Percentiles rank a stretch among this genome's conserved stretches.
These are phyloP conservation scores for Phyllosticta paracitricarpa DNA, from an alignment of 2,329 filamentous ascomycete species.

Conservation along the genomic window DNA sequence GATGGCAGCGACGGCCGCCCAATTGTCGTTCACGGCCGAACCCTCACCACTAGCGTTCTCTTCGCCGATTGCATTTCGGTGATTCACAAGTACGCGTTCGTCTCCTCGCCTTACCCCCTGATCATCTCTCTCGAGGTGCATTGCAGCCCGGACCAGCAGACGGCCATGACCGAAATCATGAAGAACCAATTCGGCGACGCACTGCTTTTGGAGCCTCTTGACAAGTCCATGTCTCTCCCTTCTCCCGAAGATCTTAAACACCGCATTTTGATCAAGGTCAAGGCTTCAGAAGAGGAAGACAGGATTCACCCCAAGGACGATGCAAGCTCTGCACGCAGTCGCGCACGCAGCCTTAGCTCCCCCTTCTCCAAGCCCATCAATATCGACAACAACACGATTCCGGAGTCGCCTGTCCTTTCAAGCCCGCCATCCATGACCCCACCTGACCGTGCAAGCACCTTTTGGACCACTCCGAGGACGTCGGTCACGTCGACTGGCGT, in stretches of 20 bases:
- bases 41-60: conserved; percentile 76
- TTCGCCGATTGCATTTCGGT: conserved; percentile 89
- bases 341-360: conserved; percentile 64
- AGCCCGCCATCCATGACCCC: conserved; percentile 45
- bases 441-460: conserved; percentile 35
- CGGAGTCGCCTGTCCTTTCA: conserved; percentile 39
- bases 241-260: conserved; percentile 77
- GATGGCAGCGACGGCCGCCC: conserved; percentile 82
- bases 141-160: conserved; percentile 73
- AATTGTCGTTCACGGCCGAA: conserved; percentile 82
- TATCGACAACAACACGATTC: conserved; percentile 47
- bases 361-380: conserved; percentile 56
- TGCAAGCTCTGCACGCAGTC: conserved; percentile 27
- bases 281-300: conserved; percentile 55
- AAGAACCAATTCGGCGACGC: conserved; percentile 71
- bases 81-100: conserved; percentile 90
- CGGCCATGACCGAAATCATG: conserved; percentile 83
- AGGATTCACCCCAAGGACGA: conserved; percentile 29
- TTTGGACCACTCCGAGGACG: conserved; percentile 42
- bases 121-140: conserved; percentile 96
- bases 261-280: conserved; percentile 88
- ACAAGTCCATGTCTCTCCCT: conserved; percentile 59
- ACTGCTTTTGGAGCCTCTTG: conserved; percentile 66
- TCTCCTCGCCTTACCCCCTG: conserved; percentile 74
- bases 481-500: conserved; percentile 47